Evolutionary conservation across 2,329 filamentous ascomycete genomes (phyloP).

Genomic region (Xylariaceae sp.): DNA sequence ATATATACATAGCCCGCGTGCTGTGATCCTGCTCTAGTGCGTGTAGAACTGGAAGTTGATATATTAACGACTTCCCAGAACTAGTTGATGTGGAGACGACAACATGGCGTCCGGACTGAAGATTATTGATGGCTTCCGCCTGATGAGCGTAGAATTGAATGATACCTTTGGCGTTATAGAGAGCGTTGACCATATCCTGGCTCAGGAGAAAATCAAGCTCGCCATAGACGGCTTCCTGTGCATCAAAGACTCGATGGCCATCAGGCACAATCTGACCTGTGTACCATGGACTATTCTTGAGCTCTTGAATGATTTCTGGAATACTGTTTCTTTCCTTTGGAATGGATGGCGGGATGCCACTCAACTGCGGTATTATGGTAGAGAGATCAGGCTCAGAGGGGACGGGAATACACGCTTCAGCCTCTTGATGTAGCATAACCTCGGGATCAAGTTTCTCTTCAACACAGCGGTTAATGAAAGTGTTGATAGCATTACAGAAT

Average conservation of each 20-base stretch:
- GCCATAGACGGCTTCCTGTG: slow-evolving; percentile 74
- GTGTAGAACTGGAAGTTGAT: slow-evolving; percentile 87
- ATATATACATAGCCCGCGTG: slow-evolving; percentile 92
- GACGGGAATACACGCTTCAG: slow-evolving; percentile 56
- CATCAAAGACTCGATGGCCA: slow-evolving; percentile 84
- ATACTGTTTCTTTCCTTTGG: slow-evolving; percentile 75
- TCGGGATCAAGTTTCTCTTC: slow-evolving; percentile 62
- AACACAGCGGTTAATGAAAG: slow-evolving; percentile 69
- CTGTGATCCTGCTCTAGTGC: slow-evolving; percentile 71
- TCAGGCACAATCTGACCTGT: slow-evolving; percentile 87
- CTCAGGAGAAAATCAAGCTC: slow-evolving; percentile 82
- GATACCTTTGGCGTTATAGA: slow-evolving; percentile 89
- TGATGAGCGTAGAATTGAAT: slow-evolving; percentile 86
- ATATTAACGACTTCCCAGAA: slow-evolving; percentile 96
- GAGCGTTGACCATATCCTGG: slow-evolving; percentile 87
- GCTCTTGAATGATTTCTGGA: slow-evolving; percentile 76
- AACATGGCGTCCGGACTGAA: slow-evolving; percentile 76
- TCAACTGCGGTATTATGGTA: slow-evolving; percentile 32
- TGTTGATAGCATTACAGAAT: slow-evolving; percentile 70
- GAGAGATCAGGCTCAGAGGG: slow-evolving; percentile 42
- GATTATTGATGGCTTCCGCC: slow-evolving; percentile 83
- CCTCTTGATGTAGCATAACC: slow-evolving; percentile 53
- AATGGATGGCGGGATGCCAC: slow-evolving; percentile 61
- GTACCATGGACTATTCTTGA: slow-evolving; percentile 82
- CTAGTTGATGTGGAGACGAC: slow-evolving; percentile 93